A percentile compares a stretch with the other conserved stretches of the same genome.
Evolutionary conservation across 2,329 filamentous ascomycete species (phyloP).

Genomic region (Knoxdaviesia proteae): DNA sequence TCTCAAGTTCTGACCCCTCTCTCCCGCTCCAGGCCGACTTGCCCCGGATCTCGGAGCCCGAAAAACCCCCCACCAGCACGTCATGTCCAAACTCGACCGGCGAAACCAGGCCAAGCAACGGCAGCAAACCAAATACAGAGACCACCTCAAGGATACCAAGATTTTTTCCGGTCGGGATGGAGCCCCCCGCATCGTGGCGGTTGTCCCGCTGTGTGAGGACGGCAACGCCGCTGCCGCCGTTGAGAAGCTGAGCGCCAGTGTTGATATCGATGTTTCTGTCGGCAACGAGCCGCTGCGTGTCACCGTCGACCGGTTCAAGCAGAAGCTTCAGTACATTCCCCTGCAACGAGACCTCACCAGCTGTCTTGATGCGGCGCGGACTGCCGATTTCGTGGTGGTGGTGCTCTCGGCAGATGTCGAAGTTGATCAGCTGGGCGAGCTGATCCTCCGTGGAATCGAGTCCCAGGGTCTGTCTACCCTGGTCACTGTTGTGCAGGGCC

Average conservation of each 20-base stretch:
- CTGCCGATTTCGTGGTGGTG: constrained; percentile 81
- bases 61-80: constrained; percentile 83
- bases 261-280: constrained; percentile 51
- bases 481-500: constrained; percentile 62
- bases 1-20: not conserved
- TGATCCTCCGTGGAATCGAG: constrained; percentile 70
- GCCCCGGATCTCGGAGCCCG: constrained; percentile 51
- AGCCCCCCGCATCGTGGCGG: constrained; percentile 69
- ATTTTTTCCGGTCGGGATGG: constrained; percentile 76
- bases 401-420: constrained; percentile 66
- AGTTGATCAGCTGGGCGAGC: constrained; percentile 66
- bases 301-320: constrained; percentile 77
- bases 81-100: constrained; percentile 93
- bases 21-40: constrained; percentile 43
- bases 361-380: constrained; percentile 65
- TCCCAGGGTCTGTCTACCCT: constrained; percentile 87
- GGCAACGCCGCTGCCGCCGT: constrained; percentile 48
- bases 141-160: constrained; percentile 57
- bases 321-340: constrained; percentile 73
- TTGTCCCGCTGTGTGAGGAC: constrained; percentile 65
- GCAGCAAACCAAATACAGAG: constrained; percentile 62
- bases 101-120: constrained; percentile 88
- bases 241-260: constrained; percentile 48
- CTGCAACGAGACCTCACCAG: constrained; percentile 52
- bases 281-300: constrained; percentile 34